phyloP scores from a whole-genome alignment of 2,329 filamentous ascomycete species.

The Hypoxylon sp. region DNA sequence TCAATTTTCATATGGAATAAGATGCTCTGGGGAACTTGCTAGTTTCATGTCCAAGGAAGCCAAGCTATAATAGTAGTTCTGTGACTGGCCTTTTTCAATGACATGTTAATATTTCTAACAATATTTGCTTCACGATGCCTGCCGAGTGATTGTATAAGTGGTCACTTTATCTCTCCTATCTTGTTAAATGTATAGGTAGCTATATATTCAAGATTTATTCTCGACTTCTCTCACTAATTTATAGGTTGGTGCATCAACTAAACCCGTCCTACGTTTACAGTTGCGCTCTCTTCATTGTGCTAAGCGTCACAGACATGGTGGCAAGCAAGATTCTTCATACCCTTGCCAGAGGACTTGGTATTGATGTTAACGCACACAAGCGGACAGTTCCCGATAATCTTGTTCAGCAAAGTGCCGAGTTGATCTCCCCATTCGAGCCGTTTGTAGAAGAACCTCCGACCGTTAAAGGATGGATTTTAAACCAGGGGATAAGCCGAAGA shows the following conservation, averaged over 20 bases:
- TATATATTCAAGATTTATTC: neutral
- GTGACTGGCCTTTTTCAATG: neutral
- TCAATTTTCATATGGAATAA: neutral
- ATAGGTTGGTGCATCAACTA: neutral
- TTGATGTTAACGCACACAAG: neutral
- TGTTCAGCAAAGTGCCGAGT: constrained; percentile 2
- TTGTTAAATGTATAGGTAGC: neutral
- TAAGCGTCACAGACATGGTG: neutral
- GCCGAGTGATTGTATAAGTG: neutral
- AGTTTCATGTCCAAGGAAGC: neutral
- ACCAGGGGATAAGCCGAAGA: neutral
- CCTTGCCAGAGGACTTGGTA: constrained; percentile 1
- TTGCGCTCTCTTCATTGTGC: neutral
- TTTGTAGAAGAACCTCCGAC: constrained; percentile 14
- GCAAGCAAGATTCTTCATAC: neutral
- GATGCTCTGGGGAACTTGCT: neutral
- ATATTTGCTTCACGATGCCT: neutral
- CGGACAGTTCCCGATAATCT: constrained; percentile 1
- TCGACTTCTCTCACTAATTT: too few relatives aligned
- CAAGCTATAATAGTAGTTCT: neutral
- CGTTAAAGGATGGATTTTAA: constrained; percentile 10
- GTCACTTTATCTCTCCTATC: neutral
- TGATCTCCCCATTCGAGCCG: constrained; percentile 17
- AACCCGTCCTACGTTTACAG: neutral
- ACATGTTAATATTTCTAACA: neutral